These are phyloP conservation scores for Stramenopiles sp. DNA, from an alignment of 352 stramenopile species.

Conservation along the genomic window DNA sequence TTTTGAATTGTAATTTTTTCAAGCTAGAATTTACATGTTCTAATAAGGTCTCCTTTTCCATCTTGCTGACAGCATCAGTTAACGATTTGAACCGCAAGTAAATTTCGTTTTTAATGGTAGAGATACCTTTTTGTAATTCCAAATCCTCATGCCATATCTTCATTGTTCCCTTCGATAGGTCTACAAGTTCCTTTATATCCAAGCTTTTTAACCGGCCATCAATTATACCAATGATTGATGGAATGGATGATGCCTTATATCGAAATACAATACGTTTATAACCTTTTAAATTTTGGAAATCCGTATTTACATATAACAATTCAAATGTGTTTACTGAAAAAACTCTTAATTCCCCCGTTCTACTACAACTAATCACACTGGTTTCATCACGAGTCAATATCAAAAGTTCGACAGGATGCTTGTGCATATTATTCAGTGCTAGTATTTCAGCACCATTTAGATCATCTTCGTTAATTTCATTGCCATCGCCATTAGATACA, in stretches of 20 bases:
- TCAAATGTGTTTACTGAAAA: neutral
- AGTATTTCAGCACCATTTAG: neutral
- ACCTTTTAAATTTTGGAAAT: neutral
- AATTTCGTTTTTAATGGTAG: neutral
- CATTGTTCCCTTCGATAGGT: neutral
- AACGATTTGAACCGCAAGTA: neutral
- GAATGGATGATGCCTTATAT: neutral
- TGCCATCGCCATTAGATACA: neutral
- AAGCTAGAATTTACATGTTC: neutral
- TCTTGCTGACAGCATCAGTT: neutral
- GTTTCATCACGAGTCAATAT: neutral
- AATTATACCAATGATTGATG: neutral
- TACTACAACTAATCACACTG: neutral
- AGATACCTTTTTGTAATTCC: neutral
- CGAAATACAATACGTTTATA: neutral
- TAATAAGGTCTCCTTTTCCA: neutral
- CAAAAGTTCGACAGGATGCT: neutral
- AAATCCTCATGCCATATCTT: neutral
- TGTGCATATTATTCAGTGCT: neutral
- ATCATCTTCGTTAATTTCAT: neutral
- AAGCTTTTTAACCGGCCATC: neutral
- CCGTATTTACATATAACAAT: neutral
- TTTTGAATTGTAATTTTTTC: neutral
- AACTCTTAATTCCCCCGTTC: neutral
- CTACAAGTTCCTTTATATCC: neutral